Evolutionary conservation across 305 asterid genomes (phyloP).

Genomic region (Fraxinus platypoda): DNA sequence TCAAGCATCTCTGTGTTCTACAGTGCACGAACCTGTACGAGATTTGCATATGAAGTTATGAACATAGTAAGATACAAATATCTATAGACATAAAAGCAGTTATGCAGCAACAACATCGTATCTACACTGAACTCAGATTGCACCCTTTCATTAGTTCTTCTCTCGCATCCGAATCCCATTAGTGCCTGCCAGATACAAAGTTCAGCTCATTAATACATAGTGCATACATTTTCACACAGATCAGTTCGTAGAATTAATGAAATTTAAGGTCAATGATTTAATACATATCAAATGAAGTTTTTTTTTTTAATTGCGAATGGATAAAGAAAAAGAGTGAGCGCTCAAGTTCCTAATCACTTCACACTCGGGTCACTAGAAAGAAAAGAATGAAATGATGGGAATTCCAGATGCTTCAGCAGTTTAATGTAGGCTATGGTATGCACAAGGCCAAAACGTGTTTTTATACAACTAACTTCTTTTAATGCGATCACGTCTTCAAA

Average conservation of each 20-base stretch:
- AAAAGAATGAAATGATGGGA: neutral
- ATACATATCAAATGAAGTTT: neutral
- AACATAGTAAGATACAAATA: slow-evolving; percentile 6
- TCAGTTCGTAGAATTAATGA: neutral
- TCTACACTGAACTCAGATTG: neutral
- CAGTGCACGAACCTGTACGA: slow-evolving; percentile 13
- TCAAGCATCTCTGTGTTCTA: slow-evolving; percentile 2
- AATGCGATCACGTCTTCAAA: neutral
- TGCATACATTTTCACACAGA: neutral
- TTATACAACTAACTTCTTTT: neutral
- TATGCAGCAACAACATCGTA: slow-evolving; percentile 2
- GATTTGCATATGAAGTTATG: slow-evolving; percentile 17
- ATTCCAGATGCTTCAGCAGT: neutral
- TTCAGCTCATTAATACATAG: neutral
- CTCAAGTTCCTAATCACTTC: neutral
- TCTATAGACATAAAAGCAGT: neutral
- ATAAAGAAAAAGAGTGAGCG: neutral
- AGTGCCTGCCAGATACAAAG: neutral
- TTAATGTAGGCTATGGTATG: neutral
- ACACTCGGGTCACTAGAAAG: neutral
- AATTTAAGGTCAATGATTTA: neutral
- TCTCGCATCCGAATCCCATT: neutral
- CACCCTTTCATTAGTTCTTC: slow-evolving; percentile 1
- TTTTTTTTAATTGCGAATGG: neutral
- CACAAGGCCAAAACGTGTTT: neutral